phyloP scores from a whole-genome alignment of 2,329 filamentous ascomycete genomes.

The Botrytis cinerea region DNA sequence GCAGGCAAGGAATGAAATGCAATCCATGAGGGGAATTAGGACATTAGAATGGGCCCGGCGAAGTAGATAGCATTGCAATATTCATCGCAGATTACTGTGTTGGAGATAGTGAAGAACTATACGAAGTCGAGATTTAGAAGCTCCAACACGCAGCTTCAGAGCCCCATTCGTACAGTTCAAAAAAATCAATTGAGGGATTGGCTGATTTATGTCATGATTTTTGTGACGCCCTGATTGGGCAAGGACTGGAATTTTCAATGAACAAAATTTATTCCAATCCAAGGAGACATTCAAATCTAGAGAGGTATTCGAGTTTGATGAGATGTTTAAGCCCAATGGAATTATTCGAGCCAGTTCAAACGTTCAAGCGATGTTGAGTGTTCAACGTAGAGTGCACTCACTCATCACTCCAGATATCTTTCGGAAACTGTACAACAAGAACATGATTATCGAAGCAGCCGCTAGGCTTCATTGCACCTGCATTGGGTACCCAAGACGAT shows the following conservation, averaged over 20 bases:
- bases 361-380: neutral
- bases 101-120: neutral
- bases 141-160: neutral
- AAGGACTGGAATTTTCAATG: neutral
- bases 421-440: neutral
- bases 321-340: neutral
- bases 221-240: neutral
- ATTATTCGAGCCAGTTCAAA: neutral
- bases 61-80: neutral
- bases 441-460: neutral
- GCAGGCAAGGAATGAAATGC: neutral
- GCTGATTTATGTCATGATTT: neutral
- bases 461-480: constrained; percentile 7
- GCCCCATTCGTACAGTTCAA: neutral
- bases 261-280: neutral
- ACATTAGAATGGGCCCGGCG: neutral
- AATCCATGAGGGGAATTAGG: neutral
- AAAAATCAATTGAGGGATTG: neutral
- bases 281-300: neutral
- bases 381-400: neutral
- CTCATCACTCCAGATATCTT: neutral
- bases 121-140: neutral
- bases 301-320: neutral
- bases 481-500: neutral
- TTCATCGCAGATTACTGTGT: neutral